phyloP scores from a whole-genome alignment of 768 basidiomycete genomes.

The Rhodotorula babjevae region DNA sequence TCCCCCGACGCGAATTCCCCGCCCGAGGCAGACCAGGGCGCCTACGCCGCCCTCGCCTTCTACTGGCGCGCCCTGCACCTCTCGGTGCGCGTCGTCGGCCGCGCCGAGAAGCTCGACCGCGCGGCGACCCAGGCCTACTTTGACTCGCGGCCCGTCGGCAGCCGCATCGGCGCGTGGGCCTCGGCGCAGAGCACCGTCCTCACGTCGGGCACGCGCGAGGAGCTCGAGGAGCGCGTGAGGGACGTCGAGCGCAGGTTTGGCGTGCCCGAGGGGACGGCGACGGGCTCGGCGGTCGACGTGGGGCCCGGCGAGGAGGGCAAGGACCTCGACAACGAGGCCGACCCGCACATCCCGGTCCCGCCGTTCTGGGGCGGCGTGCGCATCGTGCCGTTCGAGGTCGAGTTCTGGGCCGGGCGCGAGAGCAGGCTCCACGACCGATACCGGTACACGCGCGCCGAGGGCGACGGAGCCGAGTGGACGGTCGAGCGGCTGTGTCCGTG shows the following conservation, averaged over 20 bases:
- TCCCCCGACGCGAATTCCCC: not conserved
- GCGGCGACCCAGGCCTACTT: conserved; percentile 81
- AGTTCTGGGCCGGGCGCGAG: conserved; percentile 97
- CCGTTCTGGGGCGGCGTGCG: conserved; percentile 97
- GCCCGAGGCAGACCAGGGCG: conserved; percentile 43
- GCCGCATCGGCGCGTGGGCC: conserved; percentile 86
- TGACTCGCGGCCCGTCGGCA: conserved; percentile 71
- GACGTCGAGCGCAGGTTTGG: conserved; percentile 60
- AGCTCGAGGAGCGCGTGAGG: conserved; percentile 61
- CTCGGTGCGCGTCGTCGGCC: conserved; percentile 77
- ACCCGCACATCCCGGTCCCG: conserved; percentile 65
- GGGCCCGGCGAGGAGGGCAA: not conserved
- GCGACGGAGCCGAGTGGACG: conserved; percentile 59
- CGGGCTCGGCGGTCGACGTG: conserved; percentile 17
- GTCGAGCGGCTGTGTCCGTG: conserved; percentile 59
- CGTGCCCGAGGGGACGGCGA: conserved; percentile 40
- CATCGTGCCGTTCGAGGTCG: conserved; percentile 89
- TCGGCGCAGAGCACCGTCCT: conserved; percentile 81
- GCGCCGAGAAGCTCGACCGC: conserved; percentile 67
- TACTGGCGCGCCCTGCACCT: conserved; percentile 84
- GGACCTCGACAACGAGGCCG: conserved; percentile 36
- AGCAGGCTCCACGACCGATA: conserved; percentile 88
- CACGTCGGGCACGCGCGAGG: conserved; percentile 55
- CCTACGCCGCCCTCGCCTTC: conserved; percentile 74
- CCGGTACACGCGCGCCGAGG: conserved; percentile 45